Conservation (phyloP, 805 yeast species). For the Candida takata region DNA sequence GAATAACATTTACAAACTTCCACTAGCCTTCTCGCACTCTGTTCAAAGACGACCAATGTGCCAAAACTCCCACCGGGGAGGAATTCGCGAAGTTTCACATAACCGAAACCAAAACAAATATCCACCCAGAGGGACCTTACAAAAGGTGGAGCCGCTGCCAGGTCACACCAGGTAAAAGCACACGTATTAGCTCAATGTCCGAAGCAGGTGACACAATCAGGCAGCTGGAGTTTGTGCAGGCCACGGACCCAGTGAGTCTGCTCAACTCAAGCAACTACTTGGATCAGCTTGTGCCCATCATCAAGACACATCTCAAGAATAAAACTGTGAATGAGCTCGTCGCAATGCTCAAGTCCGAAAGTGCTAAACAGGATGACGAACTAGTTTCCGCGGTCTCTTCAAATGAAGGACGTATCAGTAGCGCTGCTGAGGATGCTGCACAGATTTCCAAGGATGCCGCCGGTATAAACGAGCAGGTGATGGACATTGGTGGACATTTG, state of each 20-base stretch:
- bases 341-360: conserved; percentile 46
- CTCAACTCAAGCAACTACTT: conserved; percentile 55
- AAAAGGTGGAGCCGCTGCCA: too few relatives aligned
- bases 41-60: too few relatives aligned
- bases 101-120: too few relatives aligned
- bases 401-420: conserved; percentile 47
- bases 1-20: too few relatives aligned
- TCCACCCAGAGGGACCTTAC: too few relatives aligned
- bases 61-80: too few relatives aligned
- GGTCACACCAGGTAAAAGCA: too few relatives aligned
- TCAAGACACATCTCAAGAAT: conserved; percentile 52
- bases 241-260: conserved; percentile 20
- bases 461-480: conserved; percentile 47
- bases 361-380: conserved; percentile 55
- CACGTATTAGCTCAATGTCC: not conserved
- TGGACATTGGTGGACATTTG: conserved; percentile 49
- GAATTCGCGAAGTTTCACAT: too few relatives aligned
- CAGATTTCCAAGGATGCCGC: conserved; percentile 52
- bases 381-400: conserved; percentile 55
- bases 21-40: too few relatives aligned
- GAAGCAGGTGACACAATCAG: conserved; percentile 1
- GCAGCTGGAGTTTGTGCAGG: conserved; percentile 17
- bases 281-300: conserved; percentile 73
- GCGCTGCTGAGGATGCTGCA: conserved; percentile 57
- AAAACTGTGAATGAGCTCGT: conserved; percentile 52